Percentiles rank a stretch among this genome's conserved stretches.
phyloP scores from a whole-genome alignment of 2,329 filamentous ascomycete genomes.

The Penicillium verrucosum region DNA sequence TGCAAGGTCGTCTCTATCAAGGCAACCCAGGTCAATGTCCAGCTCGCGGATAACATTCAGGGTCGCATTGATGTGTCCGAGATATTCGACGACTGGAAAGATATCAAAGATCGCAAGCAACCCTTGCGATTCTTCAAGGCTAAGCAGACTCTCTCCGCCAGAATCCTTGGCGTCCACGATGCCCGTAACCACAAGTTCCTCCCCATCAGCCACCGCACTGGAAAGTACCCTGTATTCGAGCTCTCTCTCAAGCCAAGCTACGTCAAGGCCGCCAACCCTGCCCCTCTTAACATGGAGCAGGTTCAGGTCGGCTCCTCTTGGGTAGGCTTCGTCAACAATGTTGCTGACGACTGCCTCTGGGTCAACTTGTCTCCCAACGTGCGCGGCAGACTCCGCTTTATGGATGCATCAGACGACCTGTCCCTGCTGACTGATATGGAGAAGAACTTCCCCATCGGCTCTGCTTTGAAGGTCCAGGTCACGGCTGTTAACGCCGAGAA shows the following conservation, averaged over 20 bases:
- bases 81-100: slow-evolving; percentile 81
- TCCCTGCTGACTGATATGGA: slow-evolving; percentile 72
- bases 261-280: slow-evolving; percentile 52
- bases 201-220: slow-evolving; percentile 80
- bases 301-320: slow-evolving; percentile 69
- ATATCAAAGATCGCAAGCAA: slow-evolving; percentile 76
- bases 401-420: slow-evolving; percentile 85
- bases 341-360: slow-evolving; percentile 77
- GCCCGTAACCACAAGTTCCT: slow-evolving; percentile 87
- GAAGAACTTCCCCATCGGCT: slow-evolving; percentile 84
- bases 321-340: slow-evolving; percentile 88
- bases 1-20: slow-evolving; percentile 81
- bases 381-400: slow-evolving; percentile 74
- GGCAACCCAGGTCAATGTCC: slow-evolving; percentile 87
- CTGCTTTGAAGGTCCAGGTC: slow-evolving; percentile 76
- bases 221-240: slow-evolving; percentile 77
- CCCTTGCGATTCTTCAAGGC: slow-evolving; percentile 72
- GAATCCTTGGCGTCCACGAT: slow-evolving; percentile 83
- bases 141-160: slow-evolving; percentile 69
- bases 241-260: slow-evolving; percentile 73
- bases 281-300: slow-evolving; percentile 67
- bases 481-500: slow-evolving; percentile 68
- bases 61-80: slow-evolving; percentile 93
- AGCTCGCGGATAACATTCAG: slow-evolving; percentile 79
- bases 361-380: slow-evolving; percentile 86